Conservation (phyloP, 2,329 filamentous ascomycete species). For the Xylariomycetidae sp. region DNA sequence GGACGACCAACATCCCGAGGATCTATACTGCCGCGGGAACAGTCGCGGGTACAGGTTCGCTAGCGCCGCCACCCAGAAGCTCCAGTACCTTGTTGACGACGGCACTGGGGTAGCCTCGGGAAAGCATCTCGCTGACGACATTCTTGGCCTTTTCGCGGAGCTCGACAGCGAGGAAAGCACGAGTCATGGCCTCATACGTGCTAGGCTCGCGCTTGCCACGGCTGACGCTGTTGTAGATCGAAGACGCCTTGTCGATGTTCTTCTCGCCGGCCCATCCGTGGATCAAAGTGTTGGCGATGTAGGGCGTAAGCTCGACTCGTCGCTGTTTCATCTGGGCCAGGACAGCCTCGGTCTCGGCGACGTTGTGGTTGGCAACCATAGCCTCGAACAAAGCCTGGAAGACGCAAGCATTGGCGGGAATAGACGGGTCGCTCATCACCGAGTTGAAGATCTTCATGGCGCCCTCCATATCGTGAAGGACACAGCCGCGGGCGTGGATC, state of each 20-base stretch:
- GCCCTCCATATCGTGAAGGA: conserved; percentile 82
- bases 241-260: conserved; percentile 70
- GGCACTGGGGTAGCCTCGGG: conserved; percentile 81
- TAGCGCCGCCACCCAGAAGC: conserved; percentile 60
- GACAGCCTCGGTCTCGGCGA: conserved; percentile 67
- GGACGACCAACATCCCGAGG: background rate
- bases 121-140: conserved; percentile 86
- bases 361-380: conserved; percentile 90
- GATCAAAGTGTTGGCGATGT: conserved; percentile 97
- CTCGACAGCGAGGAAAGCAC: conserved; percentile 81
- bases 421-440: conserved; percentile 61
- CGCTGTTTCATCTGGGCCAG: conserved; percentile 69
- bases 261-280: conserved; percentile 89
- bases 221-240: conserved; percentile 74
- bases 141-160: conserved; percentile 68
- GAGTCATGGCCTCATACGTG: conserved; percentile 98
- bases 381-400: conserved; percentile 97
- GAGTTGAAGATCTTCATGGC: conserved; percentile 77
- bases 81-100: conserved; percentile 93
- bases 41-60: conserved; percentile 31
- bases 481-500: conserved; percentile 93
- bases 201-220: conserved; percentile 82
- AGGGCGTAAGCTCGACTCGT: conserved; percentile 81
- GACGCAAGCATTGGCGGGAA: conserved; percentile 73
- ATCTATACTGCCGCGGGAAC: conserved; percentile 8